phyloP scores from a whole-genome alignment of 768 basidiomycete species.

The Suillus subalutaceus region DNA sequence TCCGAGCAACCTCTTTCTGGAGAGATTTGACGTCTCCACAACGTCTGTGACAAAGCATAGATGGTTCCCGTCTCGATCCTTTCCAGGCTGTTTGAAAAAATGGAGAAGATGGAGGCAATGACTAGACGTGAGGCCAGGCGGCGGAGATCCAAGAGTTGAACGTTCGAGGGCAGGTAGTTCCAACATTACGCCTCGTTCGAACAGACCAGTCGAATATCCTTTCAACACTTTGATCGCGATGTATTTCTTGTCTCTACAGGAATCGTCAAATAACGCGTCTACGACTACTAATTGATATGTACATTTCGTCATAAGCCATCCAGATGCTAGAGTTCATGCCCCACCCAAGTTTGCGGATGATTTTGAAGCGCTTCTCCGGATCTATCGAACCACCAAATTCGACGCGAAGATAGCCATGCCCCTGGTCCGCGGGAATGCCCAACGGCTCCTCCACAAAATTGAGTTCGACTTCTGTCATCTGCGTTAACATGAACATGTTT shows the following conservation, averaged over 20 bases:
- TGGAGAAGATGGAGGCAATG: too few relatives aligned
- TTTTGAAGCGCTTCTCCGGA: background rate
- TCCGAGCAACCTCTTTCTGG: too few relatives aligned
- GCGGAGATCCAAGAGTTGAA: background rate
- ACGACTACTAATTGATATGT: background rate
- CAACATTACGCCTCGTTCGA: background rate
- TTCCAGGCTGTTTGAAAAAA: too few relatives aligned
- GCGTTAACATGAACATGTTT: background rate
- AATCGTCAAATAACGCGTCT: too few relatives aligned
- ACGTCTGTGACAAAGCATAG: too few relatives aligned
- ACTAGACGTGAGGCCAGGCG: too few relatives aligned
- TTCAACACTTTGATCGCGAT: background rate
- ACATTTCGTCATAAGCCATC: background rate
- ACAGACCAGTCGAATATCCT: background rate
- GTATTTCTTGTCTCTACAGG: too few relatives aligned
- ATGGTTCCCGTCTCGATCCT: too few relatives aligned
- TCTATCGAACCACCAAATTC: background rate
- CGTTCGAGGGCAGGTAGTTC: background rate
- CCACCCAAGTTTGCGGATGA: background rate
- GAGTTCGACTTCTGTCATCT: background rate
- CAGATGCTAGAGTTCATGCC: background rate
- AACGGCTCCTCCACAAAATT: background rate
- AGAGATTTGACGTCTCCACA: too few relatives aligned
- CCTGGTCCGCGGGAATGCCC: background rate
- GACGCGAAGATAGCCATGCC: constrained; percentile 1